phyloP scores from a whole-genome alignment of 208 protist genomes.

The Acanthamoeba castellanii region DNA sequence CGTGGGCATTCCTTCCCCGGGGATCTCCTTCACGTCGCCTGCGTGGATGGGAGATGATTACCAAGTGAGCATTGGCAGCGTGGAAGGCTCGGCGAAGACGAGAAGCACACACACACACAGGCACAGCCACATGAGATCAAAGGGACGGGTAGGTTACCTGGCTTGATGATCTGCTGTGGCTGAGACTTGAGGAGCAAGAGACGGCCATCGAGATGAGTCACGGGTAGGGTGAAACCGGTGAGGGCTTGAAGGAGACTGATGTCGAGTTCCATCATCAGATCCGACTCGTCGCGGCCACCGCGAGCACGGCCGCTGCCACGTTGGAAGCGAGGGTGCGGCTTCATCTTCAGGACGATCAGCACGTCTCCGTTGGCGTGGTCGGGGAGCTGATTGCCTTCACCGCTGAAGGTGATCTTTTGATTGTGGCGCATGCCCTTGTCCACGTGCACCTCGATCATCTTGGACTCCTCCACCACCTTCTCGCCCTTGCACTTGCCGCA shows the following conservation, averaged over 20 bases:
- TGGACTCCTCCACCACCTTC: conserved; percentile 91
- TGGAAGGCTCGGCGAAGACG: not conserved
- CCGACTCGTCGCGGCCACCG: not conserved
- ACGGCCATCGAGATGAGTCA: conserved; percentile 72
- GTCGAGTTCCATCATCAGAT: conserved; percentile 50
- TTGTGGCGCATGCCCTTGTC: conserved; percentile 97
- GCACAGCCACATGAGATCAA: not conserved
- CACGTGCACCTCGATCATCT: conserved; percentile 96
- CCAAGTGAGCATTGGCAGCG: not conserved
- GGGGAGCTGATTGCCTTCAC: conserved; percentile 97
- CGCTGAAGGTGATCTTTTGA: conserved; percentile 96
- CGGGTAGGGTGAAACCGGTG: conserved; percentile 50
- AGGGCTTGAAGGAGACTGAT: conserved; percentile 67
- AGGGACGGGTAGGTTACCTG: not conserved
- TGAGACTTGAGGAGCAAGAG: conserved; percentile 64
- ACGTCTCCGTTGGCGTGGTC: conserved; percentile 97
- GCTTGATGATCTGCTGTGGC: conserved; percentile 72
- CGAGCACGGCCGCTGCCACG: conserved; percentile 24
- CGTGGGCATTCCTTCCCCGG: conserved; percentile 72
- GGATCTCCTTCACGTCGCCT: conserved; percentile 74
- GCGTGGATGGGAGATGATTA: not conserved
- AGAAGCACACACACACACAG: not conserved
- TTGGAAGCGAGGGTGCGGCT: conserved; percentile 91
- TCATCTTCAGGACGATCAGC: conserved; percentile 97
- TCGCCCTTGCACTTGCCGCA: conserved; percentile 96